A percentile compares a stretch with the other conserved stretches of the same genome.
These are phyloP conservation scores for Quillaja saponaria DNA, from an alignment of 306 rosid genomes.

Conservation along the genomic window DNA sequence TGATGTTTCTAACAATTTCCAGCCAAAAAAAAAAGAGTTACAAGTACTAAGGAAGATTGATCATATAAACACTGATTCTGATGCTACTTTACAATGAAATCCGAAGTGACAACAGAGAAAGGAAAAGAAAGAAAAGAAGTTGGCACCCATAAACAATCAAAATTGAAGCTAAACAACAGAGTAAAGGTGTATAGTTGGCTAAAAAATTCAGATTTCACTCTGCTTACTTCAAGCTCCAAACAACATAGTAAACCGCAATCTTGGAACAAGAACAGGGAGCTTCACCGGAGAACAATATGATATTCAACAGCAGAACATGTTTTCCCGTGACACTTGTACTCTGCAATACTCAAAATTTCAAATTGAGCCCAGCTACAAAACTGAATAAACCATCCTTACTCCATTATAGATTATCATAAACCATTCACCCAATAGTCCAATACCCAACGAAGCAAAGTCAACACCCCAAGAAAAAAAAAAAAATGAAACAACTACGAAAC, in stretches of 20 bases:
- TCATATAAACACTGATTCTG: background rate
- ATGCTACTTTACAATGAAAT: background rate
- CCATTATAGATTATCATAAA: too few species aligned
- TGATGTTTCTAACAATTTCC: too few species aligned
- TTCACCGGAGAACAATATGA: too few species aligned
- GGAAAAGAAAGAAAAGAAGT: slow-evolving; percentile 8
- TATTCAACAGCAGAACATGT: slow-evolving; percentile 1
- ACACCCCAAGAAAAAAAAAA: slow-evolving; percentile 6
- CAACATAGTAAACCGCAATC: slow-evolving; percentile 24
- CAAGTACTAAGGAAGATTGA: slow-evolving; percentile 8
- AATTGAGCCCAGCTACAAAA: too few species aligned
- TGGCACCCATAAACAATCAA: background rate
- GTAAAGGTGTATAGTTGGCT: slow-evolving; percentile 11
- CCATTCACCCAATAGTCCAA: too few species aligned
- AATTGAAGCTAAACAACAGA: background rate
- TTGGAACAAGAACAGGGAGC: background rate
- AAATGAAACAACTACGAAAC: slow-evolving; percentile 15
- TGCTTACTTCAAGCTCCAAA: slow-evolving; percentile 6
- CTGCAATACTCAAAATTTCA: background rate
- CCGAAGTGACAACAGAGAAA: background rate
- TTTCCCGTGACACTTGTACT: background rate
- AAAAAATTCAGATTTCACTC: slow-evolving; percentile 16
- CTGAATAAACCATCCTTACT: too few species aligned
- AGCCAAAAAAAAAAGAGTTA: too few species aligned
- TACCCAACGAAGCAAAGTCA: too few species aligned